phyloP scores from a whole-genome alignment of 2,329 filamentous ascomycete species.

The Hortaea werneckii region DNA sequence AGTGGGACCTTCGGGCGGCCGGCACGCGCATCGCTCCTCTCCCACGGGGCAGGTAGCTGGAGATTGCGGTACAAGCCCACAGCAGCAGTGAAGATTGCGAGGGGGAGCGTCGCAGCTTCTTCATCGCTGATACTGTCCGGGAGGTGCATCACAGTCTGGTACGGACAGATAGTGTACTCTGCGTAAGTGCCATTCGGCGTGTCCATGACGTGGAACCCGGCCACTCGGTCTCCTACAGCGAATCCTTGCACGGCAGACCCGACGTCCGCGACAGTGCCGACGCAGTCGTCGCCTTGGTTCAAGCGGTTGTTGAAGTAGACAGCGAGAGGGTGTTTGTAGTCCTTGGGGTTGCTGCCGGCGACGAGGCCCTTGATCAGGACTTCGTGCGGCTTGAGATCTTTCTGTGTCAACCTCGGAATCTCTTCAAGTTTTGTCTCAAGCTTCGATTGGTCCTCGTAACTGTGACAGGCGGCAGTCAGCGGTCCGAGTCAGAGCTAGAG shows the following conservation, averaged over 20 bases:
- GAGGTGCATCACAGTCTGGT: conserved; percentile 46
- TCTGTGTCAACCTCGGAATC: not conserved
- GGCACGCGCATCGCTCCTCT: conserved; percentile 2
- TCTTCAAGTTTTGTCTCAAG: not conserved
- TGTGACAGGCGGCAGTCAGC: not conserved
- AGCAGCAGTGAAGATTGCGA: conserved; percentile 33
- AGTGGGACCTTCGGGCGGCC: not conserved
- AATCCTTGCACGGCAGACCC: conserved; percentile 46
- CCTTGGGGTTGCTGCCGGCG: conserved; percentile 15
- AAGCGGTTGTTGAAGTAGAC: not conserved
- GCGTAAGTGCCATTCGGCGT: conserved; percentile 43
- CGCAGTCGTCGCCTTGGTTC: conserved; percentile 18
- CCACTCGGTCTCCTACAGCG: conserved; percentile 45
- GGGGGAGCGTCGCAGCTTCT: conserved; percentile 32
- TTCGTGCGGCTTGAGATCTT: not conserved
- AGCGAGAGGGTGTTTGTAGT: conserved; percentile 9
- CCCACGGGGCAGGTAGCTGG: conserved; percentile 29
- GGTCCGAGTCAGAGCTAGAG: no score
- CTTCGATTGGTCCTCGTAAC: not conserved
- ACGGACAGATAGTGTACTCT: conserved; percentile 47
- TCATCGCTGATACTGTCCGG: conserved; percentile 39
- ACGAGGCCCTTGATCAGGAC: conserved; percentile 15
- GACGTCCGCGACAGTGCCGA: conserved; percentile 40
- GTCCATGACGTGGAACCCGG: conserved; percentile 42
- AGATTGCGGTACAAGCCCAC: conserved; percentile 29